phyloP scores from a whole-genome alignment of 495 filamentous ascomycete genomes.

The Chaetomidium leptoderma region DNA sequence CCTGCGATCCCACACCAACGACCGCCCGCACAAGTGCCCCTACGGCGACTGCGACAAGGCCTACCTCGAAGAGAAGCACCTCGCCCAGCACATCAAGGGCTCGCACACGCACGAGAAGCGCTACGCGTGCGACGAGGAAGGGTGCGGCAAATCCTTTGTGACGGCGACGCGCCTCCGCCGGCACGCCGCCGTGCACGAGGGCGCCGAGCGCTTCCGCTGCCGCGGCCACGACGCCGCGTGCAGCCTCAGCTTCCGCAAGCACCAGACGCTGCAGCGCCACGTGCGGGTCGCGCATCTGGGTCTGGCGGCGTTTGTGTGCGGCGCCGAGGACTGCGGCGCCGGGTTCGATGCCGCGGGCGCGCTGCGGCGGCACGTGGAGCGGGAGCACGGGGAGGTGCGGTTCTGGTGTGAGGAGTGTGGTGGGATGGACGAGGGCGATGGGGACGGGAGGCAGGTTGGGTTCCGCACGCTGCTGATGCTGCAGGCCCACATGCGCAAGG shows the following conservation, averaged over 20 bases:
- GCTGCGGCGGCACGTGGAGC: constrained; percentile 65
- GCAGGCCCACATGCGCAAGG: constrained; percentile 63
- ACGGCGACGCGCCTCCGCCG: constrained; percentile 67
- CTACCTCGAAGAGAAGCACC: constrained; percentile 76
- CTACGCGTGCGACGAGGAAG: constrained; percentile 63
- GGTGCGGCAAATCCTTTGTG: constrained; percentile 76
- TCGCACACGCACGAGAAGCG: constrained; percentile 69
- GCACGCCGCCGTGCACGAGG: constrained; percentile 64
- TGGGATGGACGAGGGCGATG: constrained; percentile 25
- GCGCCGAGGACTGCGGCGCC: constrained; percentile 59
- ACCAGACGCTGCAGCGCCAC: constrained; percentile 79
- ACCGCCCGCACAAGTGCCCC: constrained; percentile 67
- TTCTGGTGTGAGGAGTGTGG: constrained; percentile 71
- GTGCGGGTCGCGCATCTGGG: constrained; percentile 68
- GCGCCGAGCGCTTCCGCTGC: constrained; percentile 65
- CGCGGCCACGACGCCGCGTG: constrained; percentile 71
- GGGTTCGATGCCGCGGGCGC: constrained; percentile 67
- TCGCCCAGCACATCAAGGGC: constrained; percentile 76
- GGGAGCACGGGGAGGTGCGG: constrained; percentile 61
- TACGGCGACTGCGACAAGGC: constrained; percentile 68
- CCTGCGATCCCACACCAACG: constrained; percentile 72
- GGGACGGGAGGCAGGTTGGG: constrained; percentile 37
- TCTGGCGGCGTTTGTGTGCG: constrained; percentile 63
- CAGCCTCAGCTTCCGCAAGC: constrained; percentile 77
- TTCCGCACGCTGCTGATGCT: constrained; percentile 70